phyloP scores from a whole-genome alignment of 2,329 filamentous ascomycete species.

The Bipolaris zeicola region DNA sequence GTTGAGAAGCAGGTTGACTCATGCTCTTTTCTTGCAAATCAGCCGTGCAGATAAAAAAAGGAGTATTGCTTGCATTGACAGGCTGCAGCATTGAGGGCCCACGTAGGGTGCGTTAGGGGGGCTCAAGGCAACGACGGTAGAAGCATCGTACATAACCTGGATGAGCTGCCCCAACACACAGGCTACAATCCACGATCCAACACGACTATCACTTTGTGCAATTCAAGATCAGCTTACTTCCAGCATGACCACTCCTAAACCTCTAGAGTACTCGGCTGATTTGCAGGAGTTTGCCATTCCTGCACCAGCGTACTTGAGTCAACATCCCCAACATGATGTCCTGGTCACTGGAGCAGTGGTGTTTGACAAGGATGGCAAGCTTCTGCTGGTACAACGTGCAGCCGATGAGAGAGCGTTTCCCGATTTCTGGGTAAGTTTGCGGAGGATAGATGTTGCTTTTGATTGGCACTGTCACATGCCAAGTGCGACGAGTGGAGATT shows the following conservation, averaged over 20 bases:
- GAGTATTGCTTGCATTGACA: not conserved
- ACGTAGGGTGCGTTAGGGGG: not conserved
- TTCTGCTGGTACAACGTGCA: conserved; percentile 46
- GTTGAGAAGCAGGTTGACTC: not conserved
- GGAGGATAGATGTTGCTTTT: not conserved
- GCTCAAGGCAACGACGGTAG: conserved; percentile 3
- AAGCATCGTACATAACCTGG: not conserved
- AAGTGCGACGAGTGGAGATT: not conserved
- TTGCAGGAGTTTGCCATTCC: conserved; percentile 38
- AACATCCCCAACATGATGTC: conserved; percentile 34
- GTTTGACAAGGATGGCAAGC: conserved; percentile 39
- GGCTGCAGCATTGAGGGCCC: not conserved
- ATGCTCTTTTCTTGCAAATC: too few relatives aligned
- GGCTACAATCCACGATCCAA: not conserved
- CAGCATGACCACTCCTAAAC: conserved; percentile 8
- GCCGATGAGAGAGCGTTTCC: conserved; percentile 44
- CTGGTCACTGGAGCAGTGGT: conserved; percentile 40
- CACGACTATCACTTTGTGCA: not conserved
- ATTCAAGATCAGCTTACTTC: not conserved
- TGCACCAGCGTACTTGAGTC: conserved; percentile 34
- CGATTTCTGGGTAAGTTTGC: conserved; percentile 37
- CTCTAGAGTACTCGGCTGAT: conserved; percentile 29
- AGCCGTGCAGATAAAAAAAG: too few relatives aligned
- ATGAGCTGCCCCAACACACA: not conserved
- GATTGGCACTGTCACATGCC: not conserved